Conservation (phyloP, 2,329 filamentous ascomycete species). For the Curvularia sp. region DNA sequence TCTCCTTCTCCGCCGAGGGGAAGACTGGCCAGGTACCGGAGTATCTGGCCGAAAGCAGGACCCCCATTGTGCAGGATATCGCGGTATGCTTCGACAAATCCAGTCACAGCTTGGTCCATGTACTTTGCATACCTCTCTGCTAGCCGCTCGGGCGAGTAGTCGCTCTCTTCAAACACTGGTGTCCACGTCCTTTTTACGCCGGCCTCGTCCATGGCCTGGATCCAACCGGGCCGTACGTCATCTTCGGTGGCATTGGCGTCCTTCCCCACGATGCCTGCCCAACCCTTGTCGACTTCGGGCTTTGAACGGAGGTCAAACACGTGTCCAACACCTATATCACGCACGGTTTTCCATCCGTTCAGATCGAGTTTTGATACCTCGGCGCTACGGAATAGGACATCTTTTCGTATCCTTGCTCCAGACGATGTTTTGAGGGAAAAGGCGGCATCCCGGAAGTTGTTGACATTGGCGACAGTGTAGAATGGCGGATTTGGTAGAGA, state of each 20-base stretch:
- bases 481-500: slow-evolving; percentile 43
- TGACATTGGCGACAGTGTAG: slow-evolving; percentile 41
- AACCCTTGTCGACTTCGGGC: slow-evolving; percentile 61
- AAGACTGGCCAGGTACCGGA: slow-evolving; percentile 62
- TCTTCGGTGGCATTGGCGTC: slow-evolving; percentile 42
- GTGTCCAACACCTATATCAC: slow-evolving; percentile 64
- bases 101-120: slow-evolving; percentile 60
- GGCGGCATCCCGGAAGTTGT: slow-evolving; percentile 48
- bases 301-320: slow-evolving; percentile 73
- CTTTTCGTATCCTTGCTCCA: slow-evolving; percentile 55
- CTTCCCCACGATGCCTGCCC: slow-evolving; percentile 29
- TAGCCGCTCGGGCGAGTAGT: slow-evolving; percentile 68
- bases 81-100: slow-evolving; percentile 69
- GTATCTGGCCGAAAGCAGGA: slow-evolving; percentile 64
- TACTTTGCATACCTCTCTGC: slow-evolving; percentile 68
- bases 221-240: slow-evolving; percentile 43
- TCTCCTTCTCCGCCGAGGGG: slow-evolving; percentile 30
- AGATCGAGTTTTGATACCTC: slow-evolving; percentile 58
- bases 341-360: slow-evolving; percentile 30
- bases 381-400: slow-evolving; percentile 71
- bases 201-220: slow-evolving; percentile 39
- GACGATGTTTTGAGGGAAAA: slow-evolving; percentile 35
- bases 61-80: slow-evolving; percentile 65
- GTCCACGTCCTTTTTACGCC: slow-evolving; percentile 63
- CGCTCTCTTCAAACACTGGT: slow-evolving; percentile 69